Evolutionary conservation across 2,329 filamentous ascomycete genomes (phyloP).

Genomic region (Cladosporium sp.): DNA sequence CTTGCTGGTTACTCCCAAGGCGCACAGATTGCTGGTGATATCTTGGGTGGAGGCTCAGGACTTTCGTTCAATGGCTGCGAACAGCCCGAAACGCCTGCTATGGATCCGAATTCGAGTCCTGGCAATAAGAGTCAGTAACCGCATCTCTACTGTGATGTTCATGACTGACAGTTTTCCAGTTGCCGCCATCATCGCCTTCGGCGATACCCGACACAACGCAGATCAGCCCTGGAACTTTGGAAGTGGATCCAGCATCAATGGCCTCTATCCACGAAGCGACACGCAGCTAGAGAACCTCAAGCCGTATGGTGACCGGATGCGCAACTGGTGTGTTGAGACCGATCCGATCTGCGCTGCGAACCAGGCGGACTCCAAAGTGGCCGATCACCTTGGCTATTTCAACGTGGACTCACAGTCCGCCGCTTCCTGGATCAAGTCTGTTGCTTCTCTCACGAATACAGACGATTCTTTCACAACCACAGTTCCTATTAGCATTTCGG

Average conservation of each 20-base stretch:
- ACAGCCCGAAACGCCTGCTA: constrained; percentile 15
- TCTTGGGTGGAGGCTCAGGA: constrained; percentile 17
- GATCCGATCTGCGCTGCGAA: constrained; percentile 38
- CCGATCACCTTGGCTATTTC: constrained; percentile 36
- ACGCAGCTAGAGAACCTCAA: constrained; percentile 14
- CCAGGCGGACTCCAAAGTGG: constrained; percentile 16
- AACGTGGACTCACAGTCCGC: constrained; percentile 27
- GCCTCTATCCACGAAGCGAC: constrained; percentile 16
- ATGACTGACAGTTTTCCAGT: constrained; percentile 3
- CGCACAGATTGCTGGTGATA: constrained; percentile 18
- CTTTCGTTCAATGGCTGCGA: constrained; percentile 17
- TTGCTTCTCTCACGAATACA: constrained; percentile 13
- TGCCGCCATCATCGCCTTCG: constrained; percentile 19
- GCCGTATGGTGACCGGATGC: constrained; percentile 13
- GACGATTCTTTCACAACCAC: constrained; percentile 12
- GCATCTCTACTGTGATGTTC: not conserved
- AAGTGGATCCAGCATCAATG: constrained; percentile 16
- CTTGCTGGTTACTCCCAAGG: constrained; percentile 18
- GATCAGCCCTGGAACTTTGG: constrained; percentile 20
- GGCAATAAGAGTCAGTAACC: constrained; percentile 13
- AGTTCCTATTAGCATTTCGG: constrained; percentile 13
- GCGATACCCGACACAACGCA: constrained; percentile 17
- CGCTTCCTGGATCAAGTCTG: constrained; percentile 25
- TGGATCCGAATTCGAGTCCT: constrained; percentile 14
- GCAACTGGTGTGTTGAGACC: constrained; percentile 34